These are phyloP conservation scores for Corniculantispora saksenae DNA, from an alignment of 2,329 filamentous ascomycete species.

Conservation along the genomic window DNA sequence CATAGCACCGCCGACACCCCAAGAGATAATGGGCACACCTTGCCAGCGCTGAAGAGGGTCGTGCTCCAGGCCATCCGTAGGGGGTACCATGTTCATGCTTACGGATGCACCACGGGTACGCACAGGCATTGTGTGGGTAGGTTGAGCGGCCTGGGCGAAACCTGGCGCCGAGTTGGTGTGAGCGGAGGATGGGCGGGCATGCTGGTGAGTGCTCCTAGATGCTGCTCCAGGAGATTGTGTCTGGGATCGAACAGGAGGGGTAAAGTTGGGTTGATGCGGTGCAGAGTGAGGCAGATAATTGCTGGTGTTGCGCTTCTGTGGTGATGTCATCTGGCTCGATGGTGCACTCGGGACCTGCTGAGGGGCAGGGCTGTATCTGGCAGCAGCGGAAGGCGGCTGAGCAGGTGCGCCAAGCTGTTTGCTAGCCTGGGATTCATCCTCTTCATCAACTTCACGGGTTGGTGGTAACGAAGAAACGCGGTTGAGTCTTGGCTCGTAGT, in stretches of 20 bases:
- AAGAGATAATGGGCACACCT: constrained; percentile 81
- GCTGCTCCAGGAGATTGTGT: constrained; percentile 62
- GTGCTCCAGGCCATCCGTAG: constrained; percentile 65
- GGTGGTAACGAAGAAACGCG: constrained; percentile 60
- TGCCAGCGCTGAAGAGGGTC: constrained; percentile 90
- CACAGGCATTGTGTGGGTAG: constrained; percentile 18
- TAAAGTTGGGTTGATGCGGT: constrained; percentile 43
- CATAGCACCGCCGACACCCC: constrained; percentile 82
- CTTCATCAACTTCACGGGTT: constrained; percentile 64
- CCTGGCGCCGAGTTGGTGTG: constrained; percentile 46
- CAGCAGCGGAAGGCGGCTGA: constrained; percentile 30
- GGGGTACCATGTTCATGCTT: constrained; percentile 58
- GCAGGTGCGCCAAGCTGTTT: constrained; percentile 28
- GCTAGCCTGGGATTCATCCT: constrained; percentile 45
- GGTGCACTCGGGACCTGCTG: constrained; percentile 23
- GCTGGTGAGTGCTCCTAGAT: constrained; percentile 40
- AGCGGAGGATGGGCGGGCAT: constrained; percentile 54
- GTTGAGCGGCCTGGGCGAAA: constrained; percentile 26
- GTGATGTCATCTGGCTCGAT: constrained; percentile 51
- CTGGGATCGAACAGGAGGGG: constrained; percentile 58
- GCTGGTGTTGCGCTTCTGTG: constrained; percentile 55
- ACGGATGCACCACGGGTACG: constrained; percentile 51
- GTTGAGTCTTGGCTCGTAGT: constrained; percentile 56
- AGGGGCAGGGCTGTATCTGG: constrained; percentile 41
- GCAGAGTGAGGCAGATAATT: constrained; percentile 49